Conservation (phyloP, 2,329 filamentous ascomycete genomes). For the Talaromyces rugulosus region DNA sequence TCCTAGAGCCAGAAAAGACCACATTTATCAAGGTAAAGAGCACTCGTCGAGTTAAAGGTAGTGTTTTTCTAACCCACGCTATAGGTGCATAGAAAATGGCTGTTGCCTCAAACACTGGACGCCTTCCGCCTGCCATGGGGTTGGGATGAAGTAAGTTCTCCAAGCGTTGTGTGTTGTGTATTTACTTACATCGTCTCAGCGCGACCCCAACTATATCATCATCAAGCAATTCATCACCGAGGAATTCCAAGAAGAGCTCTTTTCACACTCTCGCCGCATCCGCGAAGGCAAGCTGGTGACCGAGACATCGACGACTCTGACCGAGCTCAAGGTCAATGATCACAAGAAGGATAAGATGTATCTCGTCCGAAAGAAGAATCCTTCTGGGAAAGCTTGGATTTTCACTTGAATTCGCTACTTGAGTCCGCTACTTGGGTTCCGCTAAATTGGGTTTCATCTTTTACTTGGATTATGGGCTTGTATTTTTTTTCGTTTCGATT, state of each 20-base stretch:
- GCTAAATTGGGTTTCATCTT: background rate
- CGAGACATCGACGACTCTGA: constrained; percentile 32
- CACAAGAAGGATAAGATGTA: constrained; percentile 42
- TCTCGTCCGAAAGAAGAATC: constrained; percentile 44
- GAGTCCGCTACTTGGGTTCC: background rate
- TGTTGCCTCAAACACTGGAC: constrained; percentile 44
- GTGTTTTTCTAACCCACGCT: background rate
- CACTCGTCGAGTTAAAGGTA: background rate
- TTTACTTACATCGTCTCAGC: constrained; percentile 25
- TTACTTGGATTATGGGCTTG: background rate
- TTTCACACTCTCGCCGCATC: constrained; percentile 64
- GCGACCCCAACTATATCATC: constrained; percentile 64
- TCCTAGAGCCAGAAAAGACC: constrained; percentile 19
- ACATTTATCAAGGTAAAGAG: constrained; percentile 42
- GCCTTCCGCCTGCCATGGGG: constrained; percentile 45
- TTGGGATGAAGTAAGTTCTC: constrained; percentile 40
- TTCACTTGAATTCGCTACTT: constrained; percentile 23
- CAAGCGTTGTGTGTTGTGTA: background rate
- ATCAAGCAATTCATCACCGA: constrained; percentile 71
- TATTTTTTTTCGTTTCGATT: constrained; percentile 10
- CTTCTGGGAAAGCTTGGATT: constrained; percentile 28
- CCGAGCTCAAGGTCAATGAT: constrained; percentile 40
- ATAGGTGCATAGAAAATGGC: constrained; percentile 43
- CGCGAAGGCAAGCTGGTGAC: constrained; percentile 49
- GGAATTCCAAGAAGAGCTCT: constrained; percentile 66